Conservation (phyloP, 2,329 filamentous ascomycete genomes). For the Fusarium kyushuense region DNA sequence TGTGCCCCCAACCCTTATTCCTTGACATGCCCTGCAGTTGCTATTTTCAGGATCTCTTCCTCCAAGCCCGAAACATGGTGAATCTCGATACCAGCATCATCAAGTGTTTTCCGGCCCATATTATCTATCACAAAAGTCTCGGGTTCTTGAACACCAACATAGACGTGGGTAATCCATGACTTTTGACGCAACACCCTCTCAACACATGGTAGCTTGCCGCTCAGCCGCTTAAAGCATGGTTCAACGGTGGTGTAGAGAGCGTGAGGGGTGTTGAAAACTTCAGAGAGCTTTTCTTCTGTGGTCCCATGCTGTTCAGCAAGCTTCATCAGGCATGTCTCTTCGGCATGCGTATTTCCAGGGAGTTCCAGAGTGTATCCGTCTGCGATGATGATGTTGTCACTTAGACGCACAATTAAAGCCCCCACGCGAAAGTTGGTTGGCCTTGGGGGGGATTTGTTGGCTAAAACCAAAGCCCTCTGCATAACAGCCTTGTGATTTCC, state of each 20-base stretch:
- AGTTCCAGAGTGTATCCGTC: slow-evolving; percentile 93
- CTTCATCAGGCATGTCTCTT: slow-evolving; percentile 91
- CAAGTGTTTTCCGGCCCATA: slow-evolving; percentile 76
- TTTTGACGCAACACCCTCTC: slow-evolving; percentile 78
- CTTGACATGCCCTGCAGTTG: slow-evolving; percentile 79
- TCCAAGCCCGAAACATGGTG: slow-evolving; percentile 81
- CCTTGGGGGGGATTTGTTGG: slow-evolving; percentile 82
- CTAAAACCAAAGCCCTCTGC: slow-evolving; percentile 78
- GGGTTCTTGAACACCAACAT: slow-evolving; percentile 89
- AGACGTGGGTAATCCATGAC: slow-evolving; percentile 78
- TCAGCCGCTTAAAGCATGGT: slow-evolving; percentile 79
- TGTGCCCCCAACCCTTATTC: slow-evolving; percentile 9
- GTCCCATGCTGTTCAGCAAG: slow-evolving; percentile 63
- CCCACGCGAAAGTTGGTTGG: slow-evolving; percentile 95
- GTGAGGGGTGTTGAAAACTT: slow-evolving; percentile 50
- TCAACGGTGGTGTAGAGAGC: slow-evolving; percentile 93
- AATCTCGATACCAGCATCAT: slow-evolving; percentile 79
- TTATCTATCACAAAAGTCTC: slow-evolving; percentile 90
- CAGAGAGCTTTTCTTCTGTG: slow-evolving; percentile 66
- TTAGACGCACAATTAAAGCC: slow-evolving; percentile 79
- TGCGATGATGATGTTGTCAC: slow-evolving; percentile 71
- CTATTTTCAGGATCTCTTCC: slow-evolving; percentile 81
- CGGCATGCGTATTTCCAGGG: slow-evolving; percentile 93
- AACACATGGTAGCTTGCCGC: slow-evolving; percentile 81
- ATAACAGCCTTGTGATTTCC: slow-evolving; percentile 68